Evolutionary conservation across 2,329 filamentous ascomycete genomes (phyloP), one percentile per base, ranked within the genome.

Genomic region (Helotiales sp.): DNA sequence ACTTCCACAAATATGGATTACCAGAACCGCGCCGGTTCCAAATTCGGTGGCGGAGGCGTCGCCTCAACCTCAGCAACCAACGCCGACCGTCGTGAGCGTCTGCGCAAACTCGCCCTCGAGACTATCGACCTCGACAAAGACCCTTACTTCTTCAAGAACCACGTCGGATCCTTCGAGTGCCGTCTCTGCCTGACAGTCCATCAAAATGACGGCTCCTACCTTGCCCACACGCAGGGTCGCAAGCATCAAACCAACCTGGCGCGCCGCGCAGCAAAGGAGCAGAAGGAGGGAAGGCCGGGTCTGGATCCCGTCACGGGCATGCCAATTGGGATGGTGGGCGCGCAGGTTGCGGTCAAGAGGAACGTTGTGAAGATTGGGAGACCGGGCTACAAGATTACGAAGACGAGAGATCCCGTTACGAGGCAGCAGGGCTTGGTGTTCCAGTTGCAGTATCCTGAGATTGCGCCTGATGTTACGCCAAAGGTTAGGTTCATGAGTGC

Each of bases 101-200:
- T 99, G 45, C 93, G 95, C 80, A 97, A 97, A 84, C 93, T 99
- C 78, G 96, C 96, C 66, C 92, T 99, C 77, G 96, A 99, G 83
- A 96, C 93, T 64, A 99, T 99, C 85, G 95, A 98, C 83, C 92
- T 98, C 70, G 96, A 98, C 82, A 98, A 97, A 83, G 96, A 99
- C 82, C 96, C 96, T 0, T 99, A 98, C 87, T 97, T 98, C 85
- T 99, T 99, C 90, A 97, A 97, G 81, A 99, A 99, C 85, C 95
- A 99, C 81, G 93, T 98, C 75, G 96, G 96, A 77, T 96, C 91
- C 77, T 99, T 97, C 81, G 96, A 99, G 81, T 99, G 96, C 80
- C 92, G 96, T 32, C 91, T 99, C 47, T 99, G 96, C 78, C 85
- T 99, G 28, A 99, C 96, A 0, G 95, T 98, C 4, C 96, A 99